Evolutionary conservation across 495 filamentous ascomycete genomes (phyloP).

Genomic region (Daldinia concentrica): DNA sequence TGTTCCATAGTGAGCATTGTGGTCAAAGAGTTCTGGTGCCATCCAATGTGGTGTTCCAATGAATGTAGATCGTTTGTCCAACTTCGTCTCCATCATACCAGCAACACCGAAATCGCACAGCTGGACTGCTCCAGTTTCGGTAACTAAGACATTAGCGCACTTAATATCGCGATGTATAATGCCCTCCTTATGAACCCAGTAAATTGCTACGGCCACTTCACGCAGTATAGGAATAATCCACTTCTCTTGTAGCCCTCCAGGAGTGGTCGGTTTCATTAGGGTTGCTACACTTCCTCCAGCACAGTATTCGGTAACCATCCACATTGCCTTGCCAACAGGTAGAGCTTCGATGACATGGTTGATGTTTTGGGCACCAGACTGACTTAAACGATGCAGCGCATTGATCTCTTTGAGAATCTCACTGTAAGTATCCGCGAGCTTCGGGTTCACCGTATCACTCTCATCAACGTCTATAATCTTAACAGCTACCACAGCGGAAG

Average conservation of each 20-base stretch:
- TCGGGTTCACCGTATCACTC: slow-evolving; percentile 76
- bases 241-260: slow-evolving; percentile 81
- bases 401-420: slow-evolving; percentile 90
- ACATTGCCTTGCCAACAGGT: slow-evolving; percentile 85
- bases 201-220: slow-evolving; percentile 84
- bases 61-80: slow-evolving; percentile 89
- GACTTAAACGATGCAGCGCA: slow-evolving; percentile 83
- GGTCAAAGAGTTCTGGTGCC: slow-evolving; percentile 84
- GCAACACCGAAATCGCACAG: slow-evolving; percentile 97
- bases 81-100: slow-evolving; percentile 81
- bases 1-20: slow-evolving; percentile 65
- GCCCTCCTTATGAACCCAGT: slow-evolving; percentile 87
- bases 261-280: slow-evolving; percentile 71
- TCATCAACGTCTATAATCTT: slow-evolving; percentile 97
- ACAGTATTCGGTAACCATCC: slow-evolving; percentile 96
- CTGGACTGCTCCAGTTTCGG: slow-evolving; percentile 85
- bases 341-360: slow-evolving; percentile 90
- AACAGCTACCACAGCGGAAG: slow-evolving; percentile 80
- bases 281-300: slow-evolving; percentile 95
- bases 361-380: slow-evolving; percentile 86
- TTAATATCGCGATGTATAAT: slow-evolving; percentile 98
- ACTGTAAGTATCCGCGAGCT: slow-evolving; percentile 80
- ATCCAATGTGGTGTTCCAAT: slow-evolving; percentile 98
- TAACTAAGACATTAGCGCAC: slow-evolving; percentile 90
- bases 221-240: slow-evolving; percentile 90